Evolutionary conservation across 2,329 filamentous ascomycete species (phyloP).

Genomic region (Colletotrichum karsti): DNA sequence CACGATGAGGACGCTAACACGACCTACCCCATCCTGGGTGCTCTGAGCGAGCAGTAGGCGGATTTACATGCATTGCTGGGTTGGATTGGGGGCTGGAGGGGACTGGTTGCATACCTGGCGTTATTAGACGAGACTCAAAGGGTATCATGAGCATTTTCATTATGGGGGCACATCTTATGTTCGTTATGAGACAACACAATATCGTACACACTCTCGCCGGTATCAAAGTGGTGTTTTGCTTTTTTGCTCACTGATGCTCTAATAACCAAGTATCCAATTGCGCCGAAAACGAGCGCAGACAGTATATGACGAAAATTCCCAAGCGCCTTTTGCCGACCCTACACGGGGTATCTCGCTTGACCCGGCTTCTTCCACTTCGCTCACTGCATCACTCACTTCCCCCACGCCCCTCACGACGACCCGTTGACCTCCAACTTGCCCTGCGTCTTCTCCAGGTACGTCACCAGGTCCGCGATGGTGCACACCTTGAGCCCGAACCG

Average conservation of each 20-base stretch:
- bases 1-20: conserved; percentile 51
- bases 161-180: background rate
- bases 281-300: conserved; percentile 3
- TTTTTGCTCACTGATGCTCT: background rate
- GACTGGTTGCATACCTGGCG: background rate
- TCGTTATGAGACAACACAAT: background rate
- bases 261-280: background rate
- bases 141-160: background rate
- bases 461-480: conserved; percentile 91
- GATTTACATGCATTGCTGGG: background rate
- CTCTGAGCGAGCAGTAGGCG: conserved; percentile 41
- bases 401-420: conserved; percentile 23
- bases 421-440: conserved; percentile 63
- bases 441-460: conserved; percentile 80
- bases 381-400: background rate
- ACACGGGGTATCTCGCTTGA: background rate
- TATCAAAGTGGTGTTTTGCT: conserved; percentile 8
- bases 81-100: no score
- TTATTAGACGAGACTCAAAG: background rate
- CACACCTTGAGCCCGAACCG: conserved; percentile 92
- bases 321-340: background rate
- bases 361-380: background rate
- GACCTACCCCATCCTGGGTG: conserved; percentile 50
- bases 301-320: conserved; percentile 1
- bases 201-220: background rate